phyloP scores from a whole-genome alignment of 2,329 filamentous ascomycete species.

The Lachnellula arida region DNA sequence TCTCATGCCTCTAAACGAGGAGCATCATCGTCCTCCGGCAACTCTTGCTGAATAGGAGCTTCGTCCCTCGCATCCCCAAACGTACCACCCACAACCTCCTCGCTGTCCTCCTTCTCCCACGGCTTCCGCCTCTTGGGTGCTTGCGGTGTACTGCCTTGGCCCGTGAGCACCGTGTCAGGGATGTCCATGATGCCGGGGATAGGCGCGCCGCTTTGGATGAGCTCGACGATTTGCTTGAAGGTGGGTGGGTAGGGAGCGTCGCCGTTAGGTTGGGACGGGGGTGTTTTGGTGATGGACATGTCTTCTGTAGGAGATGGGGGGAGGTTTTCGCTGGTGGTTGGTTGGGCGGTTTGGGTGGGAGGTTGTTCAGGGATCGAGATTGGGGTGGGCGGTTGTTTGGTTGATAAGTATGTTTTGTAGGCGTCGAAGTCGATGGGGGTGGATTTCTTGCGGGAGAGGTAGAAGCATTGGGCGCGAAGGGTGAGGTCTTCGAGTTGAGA shows the following conservation, averaged over 20 bases:
- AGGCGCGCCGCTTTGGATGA: slow-evolving; percentile 76
- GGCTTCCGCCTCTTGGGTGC: slow-evolving; percentile 52
- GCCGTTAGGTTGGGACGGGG: neutral
- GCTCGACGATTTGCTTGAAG: slow-evolving; percentile 80
- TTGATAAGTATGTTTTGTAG: slow-evolving; percentile 59
- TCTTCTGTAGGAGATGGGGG: no score
- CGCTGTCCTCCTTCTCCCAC: slow-evolving; percentile 64
- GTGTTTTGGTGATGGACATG: no score
- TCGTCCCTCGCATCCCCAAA: slow-evolving; percentile 29
- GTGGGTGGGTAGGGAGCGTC: slow-evolving; percentile 72
- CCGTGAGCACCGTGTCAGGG: slow-evolving; percentile 64
- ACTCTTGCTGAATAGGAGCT: slow-evolving; percentile 25
- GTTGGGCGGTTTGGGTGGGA: slow-evolving; percentile 2
- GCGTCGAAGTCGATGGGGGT: slow-evolving; percentile 57
- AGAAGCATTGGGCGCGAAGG: slow-evolving; percentile 65
- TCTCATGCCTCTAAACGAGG: neutral
- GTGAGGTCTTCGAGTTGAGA: slow-evolving; percentile 53
- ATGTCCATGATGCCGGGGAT: slow-evolving; percentile 87
- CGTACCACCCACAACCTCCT: slow-evolving; percentile 24
- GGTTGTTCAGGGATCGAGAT: slow-evolving; percentile 1
- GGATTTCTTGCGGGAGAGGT: slow-evolving; percentile 48
- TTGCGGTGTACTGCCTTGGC: slow-evolving; percentile 55
- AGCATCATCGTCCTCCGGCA: slow-evolving; percentile 17
- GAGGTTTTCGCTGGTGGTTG: neutral
- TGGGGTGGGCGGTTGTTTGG: slow-evolving; percentile 12